Conservation (phyloP, 1,139 yeast genomes). For the Yarrowia galli region DNA sequence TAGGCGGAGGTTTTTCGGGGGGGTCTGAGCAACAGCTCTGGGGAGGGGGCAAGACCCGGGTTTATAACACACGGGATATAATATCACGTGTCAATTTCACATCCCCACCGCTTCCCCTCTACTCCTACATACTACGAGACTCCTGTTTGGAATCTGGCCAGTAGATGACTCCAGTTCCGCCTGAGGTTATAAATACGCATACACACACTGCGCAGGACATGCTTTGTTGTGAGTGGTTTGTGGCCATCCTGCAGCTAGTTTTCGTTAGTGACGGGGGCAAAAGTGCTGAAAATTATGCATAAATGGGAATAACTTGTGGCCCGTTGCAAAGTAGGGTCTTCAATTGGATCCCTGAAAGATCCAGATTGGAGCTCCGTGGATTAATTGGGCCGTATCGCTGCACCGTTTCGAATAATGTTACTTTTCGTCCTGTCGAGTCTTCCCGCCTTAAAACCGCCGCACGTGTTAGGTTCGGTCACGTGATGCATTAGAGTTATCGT, state of each 20-base stretch:
- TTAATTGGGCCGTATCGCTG: not conserved
- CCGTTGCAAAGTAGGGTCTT: no score
- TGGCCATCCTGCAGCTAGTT: slow-evolving; percentile 19
- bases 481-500: not conserved
- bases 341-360: not conserved
- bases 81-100: not conserved
- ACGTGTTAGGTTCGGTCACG: slow-evolving; percentile 29
- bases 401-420: not conserved
- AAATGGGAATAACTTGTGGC: not conserved
- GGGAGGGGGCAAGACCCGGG: not conserved
- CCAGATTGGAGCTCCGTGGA: no score
- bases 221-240: slow-evolving; percentile 34
- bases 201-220: not conserved
- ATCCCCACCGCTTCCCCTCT: not conserved
- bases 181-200: slow-evolving; percentile 28
- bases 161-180: slow-evolving; percentile 17
- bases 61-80: not conserved
- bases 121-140: not conserved
- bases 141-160: not conserved
- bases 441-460: slow-evolving; percentile 20
- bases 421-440: slow-evolving; percentile 5
- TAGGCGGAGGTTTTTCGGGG: slow-evolving; percentile 25
- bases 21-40: not conserved
- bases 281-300: not conserved
- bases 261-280: not conserved